Evolutionary conservation across 2,329 filamentous ascomycete genomes (phyloP).

Genomic region (Cladosporium sp.): DNA sequence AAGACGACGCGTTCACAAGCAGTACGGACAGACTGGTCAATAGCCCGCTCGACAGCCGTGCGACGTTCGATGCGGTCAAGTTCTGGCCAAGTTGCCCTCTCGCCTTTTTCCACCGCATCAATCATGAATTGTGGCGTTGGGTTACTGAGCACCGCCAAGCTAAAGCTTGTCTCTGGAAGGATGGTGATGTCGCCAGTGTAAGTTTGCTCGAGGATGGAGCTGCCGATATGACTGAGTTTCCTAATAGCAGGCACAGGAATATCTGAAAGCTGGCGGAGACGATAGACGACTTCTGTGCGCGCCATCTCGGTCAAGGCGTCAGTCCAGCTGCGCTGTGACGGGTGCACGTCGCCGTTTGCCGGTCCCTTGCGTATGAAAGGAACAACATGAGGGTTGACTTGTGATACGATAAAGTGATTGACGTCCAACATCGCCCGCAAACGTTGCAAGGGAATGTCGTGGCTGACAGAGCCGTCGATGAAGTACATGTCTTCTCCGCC

Average conservation of each 20-base stretch:
- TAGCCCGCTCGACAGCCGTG: conserved; percentile 79
- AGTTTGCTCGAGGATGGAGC: conserved; percentile 77
- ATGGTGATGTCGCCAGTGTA: conserved; percentile 97
- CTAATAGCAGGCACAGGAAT: background rate
- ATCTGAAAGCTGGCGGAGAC: conserved; percentile 2
- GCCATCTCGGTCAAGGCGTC: conserved; percentile 1
- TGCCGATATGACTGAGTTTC: conserved; percentile 8
- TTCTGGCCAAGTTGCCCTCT: conserved; percentile 88
- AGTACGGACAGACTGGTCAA: conserved; percentile 70
- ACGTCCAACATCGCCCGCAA: conserved; percentile 96
- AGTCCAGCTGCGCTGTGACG: background rate
- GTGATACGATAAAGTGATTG: conserved; percentile 96
- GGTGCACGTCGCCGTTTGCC: background rate
- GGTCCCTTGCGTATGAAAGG: conserved; percentile 75
- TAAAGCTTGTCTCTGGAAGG: conserved; percentile 72
- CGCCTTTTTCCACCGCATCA: conserved; percentile 69
- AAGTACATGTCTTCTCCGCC: conserved; percentile 74
- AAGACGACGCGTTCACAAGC: conserved; percentile 67
- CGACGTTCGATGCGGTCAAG: conserved; percentile 80
- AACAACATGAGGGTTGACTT: conserved; percentile 91
- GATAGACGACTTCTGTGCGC: background rate
- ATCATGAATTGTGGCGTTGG: conserved; percentile 84
- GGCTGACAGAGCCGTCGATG: conserved; percentile 94
- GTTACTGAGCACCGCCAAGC: conserved; percentile 75
- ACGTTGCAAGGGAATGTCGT: conserved; percentile 85